A percentile compares a stretch with the other conserved stretches of the same genome.
These are phyloP conservation scores for Poteriospumella lacustris DNA, from an alignment of 108 stramenopile species.

Conservation along the genomic window DNA sequence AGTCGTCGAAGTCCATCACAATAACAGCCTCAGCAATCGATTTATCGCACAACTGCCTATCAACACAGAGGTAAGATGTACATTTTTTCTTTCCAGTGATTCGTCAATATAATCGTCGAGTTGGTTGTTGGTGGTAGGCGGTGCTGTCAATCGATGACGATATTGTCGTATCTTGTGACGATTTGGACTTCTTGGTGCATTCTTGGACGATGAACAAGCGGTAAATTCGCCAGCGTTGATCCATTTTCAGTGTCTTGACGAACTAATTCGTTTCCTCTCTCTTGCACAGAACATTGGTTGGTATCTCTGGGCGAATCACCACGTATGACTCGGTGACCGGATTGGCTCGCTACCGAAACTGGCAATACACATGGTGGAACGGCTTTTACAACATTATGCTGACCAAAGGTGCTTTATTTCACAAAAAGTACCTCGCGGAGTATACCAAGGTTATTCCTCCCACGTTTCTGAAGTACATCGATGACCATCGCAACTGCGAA, in stretches of 20 bases:
- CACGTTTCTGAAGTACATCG: slow-evolving; percentile 33
- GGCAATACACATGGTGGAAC: slow-evolving; percentile 44
- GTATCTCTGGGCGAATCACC: slow-evolving; percentile 44
- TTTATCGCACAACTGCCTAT: slow-evolving; percentile 29
- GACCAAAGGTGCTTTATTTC: slow-evolving; percentile 29
- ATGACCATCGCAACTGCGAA: slow-evolving; percentile 47
- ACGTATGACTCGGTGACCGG: slow-evolving; percentile 28
- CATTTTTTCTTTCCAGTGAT: not conserved
- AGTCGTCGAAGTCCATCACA: slow-evolving; percentile 40
- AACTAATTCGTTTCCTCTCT: not conserved
- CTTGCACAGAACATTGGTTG: slow-evolving; percentile 32
- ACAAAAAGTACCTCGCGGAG: slow-evolving; percentile 25
- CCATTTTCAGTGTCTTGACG: not conserved
- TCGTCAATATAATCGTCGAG: not conserved
- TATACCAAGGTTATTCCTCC: slow-evolving; percentile 31
- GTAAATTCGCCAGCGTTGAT: not conserved
- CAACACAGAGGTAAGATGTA: not conserved
- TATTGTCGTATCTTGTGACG: slow-evolving; percentile 37
- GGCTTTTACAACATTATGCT: slow-evolving; percentile 43
- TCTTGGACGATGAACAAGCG: slow-evolving; percentile 32
- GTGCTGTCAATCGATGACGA: slow-evolving; percentile 51
- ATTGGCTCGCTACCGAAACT: not conserved
- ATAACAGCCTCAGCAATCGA: slow-evolving; percentile 46
- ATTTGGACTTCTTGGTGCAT: slow-evolving; percentile 30
- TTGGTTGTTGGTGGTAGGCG: slow-evolving; percentile 15